Conservation (phyloP, 345 rosid genomes). For the Aquilaria malaccensis region DNA sequence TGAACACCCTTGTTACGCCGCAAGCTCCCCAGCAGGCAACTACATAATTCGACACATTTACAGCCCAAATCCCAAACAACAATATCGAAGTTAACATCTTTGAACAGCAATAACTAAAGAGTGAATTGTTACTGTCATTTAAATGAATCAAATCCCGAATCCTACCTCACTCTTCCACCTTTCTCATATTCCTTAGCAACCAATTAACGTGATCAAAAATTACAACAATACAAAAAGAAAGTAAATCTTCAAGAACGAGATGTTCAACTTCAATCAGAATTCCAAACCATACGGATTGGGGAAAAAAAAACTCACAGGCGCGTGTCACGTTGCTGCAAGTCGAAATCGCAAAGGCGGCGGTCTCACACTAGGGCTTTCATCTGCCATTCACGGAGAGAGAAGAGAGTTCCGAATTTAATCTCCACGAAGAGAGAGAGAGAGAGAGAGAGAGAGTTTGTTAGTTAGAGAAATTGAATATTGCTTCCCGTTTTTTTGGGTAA, state of each 20-base stretch:
- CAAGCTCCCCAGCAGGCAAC: slow-evolving; percentile 13
- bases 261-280: not conserved
- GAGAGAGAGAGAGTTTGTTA: not conserved
- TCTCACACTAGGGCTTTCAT: slow-evolving; percentile 38
- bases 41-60: slow-evolving; percentile 2
- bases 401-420: slow-evolving; percentile 9
- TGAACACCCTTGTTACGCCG: slow-evolving; percentile 6
- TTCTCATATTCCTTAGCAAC: too few relatives aligned
- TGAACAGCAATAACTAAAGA: not conserved
- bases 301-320: slow-evolving; percentile 9
- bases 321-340: slow-evolving; percentile 2
- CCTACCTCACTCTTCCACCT: too few relatives aligned
- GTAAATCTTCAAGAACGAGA: not conserved
- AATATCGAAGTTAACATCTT: not conserved
- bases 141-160: not conserved
- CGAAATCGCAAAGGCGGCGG: slow-evolving; percentile 41
- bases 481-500: not conserved
- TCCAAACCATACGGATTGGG: not conserved
- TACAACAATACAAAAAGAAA: not conserved
- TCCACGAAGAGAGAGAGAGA: slow-evolving; percentile 17
- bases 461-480: not conserved
- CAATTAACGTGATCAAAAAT: not conserved
- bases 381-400: slow-evolving; percentile 19
- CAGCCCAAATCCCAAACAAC: slow-evolving; percentile 15
- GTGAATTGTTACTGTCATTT: not conserved